A percentile compares a stretch with the other conserved stretches of the same genome.
These are phyloP conservation scores for Epicoccum nigrum DNA, from an alignment of 2,329 filamentous ascomycete genomes.

Conservation along the genomic window DNA sequence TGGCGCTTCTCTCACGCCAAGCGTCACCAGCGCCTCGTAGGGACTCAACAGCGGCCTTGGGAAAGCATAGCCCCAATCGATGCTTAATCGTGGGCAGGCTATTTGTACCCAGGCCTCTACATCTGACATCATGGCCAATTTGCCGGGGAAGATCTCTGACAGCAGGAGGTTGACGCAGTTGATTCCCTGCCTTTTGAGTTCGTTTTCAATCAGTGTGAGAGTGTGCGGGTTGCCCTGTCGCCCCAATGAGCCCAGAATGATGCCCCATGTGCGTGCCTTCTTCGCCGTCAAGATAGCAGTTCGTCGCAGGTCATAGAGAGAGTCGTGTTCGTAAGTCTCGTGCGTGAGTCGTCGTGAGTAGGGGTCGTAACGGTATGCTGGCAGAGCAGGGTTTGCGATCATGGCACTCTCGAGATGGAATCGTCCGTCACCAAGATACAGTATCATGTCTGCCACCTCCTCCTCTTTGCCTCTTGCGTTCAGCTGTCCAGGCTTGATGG, in stretches of 20 bases:
- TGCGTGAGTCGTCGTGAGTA: slow-evolving; percentile 91
- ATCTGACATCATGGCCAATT: slow-evolving; percentile 88
- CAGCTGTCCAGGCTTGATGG: slow-evolving; percentile 42
- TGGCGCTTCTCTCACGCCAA: slow-evolving; percentile 73
- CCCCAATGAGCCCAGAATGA: slow-evolving; percentile 91
- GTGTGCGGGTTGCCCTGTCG: slow-evolving; percentile 96
- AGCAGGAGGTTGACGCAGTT: slow-evolving; percentile 85
- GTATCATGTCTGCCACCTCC: slow-evolving; percentile 68
- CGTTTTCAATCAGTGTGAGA: slow-evolving; percentile 81
- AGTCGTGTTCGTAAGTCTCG: slow-evolving; percentile 89
- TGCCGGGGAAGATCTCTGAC: slow-evolving; percentile 95
- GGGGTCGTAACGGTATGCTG: slow-evolving; percentile 95
- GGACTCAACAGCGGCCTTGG: slow-evolving; percentile 85
- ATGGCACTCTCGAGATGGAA: slow-evolving; percentile 98
- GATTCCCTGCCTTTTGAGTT: slow-evolving; percentile 72
- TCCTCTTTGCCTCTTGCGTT: slow-evolving; percentile 56
- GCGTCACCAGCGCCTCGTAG: slow-evolving; percentile 91
- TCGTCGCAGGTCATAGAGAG: slow-evolving; percentile 82
- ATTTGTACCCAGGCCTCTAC: slow-evolving; percentile 99
- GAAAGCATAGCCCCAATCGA: slow-evolving; percentile 99
- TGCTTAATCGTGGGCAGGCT: slow-evolving; percentile 93
- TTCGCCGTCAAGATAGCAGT: slow-evolving; percentile 78
- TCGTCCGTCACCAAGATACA: slow-evolving; percentile 90
- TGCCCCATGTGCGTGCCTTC: slow-evolving; percentile 84
- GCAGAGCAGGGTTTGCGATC: slow-evolving; percentile 93